Evolutionary conservation across 1,139 yeast genomes (phyloP).

Genomic region (Suhomyces panamericanus): DNA sequence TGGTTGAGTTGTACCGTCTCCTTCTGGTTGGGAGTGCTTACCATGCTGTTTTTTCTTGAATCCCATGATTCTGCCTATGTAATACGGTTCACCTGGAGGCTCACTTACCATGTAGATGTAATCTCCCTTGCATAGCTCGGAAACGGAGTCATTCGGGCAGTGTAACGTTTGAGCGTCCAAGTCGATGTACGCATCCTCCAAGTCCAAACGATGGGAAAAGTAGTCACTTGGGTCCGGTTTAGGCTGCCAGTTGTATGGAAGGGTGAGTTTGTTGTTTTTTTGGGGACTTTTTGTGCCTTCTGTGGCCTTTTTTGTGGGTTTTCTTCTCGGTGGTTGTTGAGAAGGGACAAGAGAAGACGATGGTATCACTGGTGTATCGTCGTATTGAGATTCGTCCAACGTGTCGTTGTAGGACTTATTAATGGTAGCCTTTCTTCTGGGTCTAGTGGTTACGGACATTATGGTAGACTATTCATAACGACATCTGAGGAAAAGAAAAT

Average conservation of each 20-base stretch:
- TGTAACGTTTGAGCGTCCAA: constrained; percentile 30
- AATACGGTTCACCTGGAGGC: constrained; percentile 95
- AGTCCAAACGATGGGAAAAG: constrained; percentile 39
- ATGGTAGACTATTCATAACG: constrained; percentile 3
- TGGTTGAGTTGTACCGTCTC: background rate
- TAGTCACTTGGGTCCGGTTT: constrained; percentile 30
- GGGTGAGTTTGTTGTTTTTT: constrained; percentile 6
- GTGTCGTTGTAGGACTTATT: constrained; percentile 46
- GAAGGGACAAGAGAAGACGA: background rate
- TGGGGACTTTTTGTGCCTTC: constrained; percentile 3
- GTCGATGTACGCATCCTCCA: constrained; percentile 39
- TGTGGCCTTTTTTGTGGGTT: constrained; percentile 6
- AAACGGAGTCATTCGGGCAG: constrained; percentile 36
- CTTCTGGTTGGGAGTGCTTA: constrained; percentile 3
- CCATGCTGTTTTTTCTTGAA: constrained; percentile 47
- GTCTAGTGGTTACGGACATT: constrained; percentile 33
- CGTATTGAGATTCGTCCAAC: constrained; percentile 35
- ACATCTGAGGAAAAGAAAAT: background rate
- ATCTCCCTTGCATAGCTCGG: constrained; percentile 52
- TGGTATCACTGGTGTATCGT: constrained; percentile 18
- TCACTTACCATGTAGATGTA: constrained; percentile 84
- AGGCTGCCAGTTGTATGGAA: constrained; percentile 48
- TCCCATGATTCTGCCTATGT: constrained; percentile 82
- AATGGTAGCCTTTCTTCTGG: constrained; percentile 47
- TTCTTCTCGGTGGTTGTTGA: constrained; percentile 8